These are phyloP conservation scores for Leccinum solheimii DNA, from an alignment of 1,284 basidiomycete genomes.

Conservation along the genomic window DNA sequence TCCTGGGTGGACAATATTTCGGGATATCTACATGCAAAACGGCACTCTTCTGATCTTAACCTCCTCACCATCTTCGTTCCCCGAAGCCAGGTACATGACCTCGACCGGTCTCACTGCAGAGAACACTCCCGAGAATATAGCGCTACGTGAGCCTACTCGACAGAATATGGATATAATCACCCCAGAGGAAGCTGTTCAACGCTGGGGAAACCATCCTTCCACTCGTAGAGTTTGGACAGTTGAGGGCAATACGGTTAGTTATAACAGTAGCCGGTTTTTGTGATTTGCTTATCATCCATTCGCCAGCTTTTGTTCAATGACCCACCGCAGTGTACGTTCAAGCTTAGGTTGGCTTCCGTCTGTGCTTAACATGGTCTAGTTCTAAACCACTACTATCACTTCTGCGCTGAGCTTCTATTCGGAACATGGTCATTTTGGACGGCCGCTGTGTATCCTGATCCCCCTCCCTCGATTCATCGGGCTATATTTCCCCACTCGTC, in stretches of 20 bases:
- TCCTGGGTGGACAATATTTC: conserved; percentile 81
- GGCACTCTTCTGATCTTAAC: conserved; percentile 70
- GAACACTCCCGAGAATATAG: conserved; percentile 63
- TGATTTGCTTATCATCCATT: conserved; percentile 2
- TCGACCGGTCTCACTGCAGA: conserved; percentile 64
- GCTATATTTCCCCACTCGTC: conserved; percentile 66
- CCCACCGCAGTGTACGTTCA: conserved; percentile 52
- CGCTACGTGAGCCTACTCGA: conserved; percentile 62
- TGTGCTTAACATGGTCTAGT: conserved; percentile 38
- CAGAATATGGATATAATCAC: conserved; percentile 62
- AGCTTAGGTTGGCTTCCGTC: neutral
- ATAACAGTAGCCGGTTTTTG: neutral
- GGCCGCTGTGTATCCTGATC: conserved; percentile 41
- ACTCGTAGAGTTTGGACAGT: conserved; percentile 58
- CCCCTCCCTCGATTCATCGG: conserved; percentile 60
- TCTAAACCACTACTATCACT: conserved; percentile 81
- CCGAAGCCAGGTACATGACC: conserved; percentile 64
- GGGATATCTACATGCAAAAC: conserved; percentile 76
- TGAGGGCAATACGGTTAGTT: conserved; percentile 65
- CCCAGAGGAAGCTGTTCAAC: conserved; percentile 55
- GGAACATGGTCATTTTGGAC: conserved; percentile 74
- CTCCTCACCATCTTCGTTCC: conserved; percentile 49
- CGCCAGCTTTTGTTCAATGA: conserved; percentile 62
- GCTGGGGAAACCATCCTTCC: conserved; percentile 53
- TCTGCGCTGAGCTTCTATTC: conserved; percentile 75